Conservation (phyloP, 768 basidiomycete genomes). For the Ramaria sp. region DNA sequence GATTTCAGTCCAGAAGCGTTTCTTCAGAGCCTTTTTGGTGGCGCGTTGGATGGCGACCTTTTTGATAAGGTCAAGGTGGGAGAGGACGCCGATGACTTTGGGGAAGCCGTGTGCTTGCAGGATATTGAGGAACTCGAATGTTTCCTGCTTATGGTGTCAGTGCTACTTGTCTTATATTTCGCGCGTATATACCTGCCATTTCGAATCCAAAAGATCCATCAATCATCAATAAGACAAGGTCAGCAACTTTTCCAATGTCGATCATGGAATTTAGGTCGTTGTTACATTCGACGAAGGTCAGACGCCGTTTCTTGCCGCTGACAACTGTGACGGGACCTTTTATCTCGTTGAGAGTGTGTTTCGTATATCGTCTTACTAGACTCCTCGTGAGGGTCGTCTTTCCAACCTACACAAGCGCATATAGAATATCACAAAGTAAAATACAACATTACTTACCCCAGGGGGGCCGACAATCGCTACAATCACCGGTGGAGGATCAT, state of each 20-base stretch:
- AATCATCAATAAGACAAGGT: conserved; percentile 93
- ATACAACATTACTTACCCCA: conserved; percentile 37
- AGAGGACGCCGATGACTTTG: conserved; percentile 93
- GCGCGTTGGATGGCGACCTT: conserved; percentile 74
- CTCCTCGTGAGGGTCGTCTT: conserved; percentile 91
- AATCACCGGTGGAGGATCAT: conserved; percentile 85
- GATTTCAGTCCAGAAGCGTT: conserved; percentile 99
- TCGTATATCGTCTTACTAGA: conserved; percentile 85
- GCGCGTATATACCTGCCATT: conserved; percentile 55
- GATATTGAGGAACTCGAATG: conserved; percentile 96
- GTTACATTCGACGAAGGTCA: conserved; percentile 97
- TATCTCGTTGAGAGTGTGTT: conserved; percentile 81
- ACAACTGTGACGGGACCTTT: conserved; percentile 94
- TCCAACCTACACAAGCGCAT: conserved; percentile 38
- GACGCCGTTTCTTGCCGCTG: conserved; percentile 79
- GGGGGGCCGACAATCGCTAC: conserved; percentile 94
- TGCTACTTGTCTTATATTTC: neutral
- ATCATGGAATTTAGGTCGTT: conserved; percentile 98
- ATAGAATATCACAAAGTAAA: neutral
- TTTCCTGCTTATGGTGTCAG: conserved; percentile 51
- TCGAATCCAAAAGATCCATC: conserved; percentile 98
- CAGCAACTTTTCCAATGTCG: conserved; percentile 93
- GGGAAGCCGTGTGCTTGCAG: conserved; percentile 97
- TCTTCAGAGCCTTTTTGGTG: conserved; percentile 92
- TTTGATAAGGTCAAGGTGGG: conserved; percentile 95